Conservation (phyloP, 2,329 filamentous ascomycete genomes). For the Alternaria triticina region DNA sequence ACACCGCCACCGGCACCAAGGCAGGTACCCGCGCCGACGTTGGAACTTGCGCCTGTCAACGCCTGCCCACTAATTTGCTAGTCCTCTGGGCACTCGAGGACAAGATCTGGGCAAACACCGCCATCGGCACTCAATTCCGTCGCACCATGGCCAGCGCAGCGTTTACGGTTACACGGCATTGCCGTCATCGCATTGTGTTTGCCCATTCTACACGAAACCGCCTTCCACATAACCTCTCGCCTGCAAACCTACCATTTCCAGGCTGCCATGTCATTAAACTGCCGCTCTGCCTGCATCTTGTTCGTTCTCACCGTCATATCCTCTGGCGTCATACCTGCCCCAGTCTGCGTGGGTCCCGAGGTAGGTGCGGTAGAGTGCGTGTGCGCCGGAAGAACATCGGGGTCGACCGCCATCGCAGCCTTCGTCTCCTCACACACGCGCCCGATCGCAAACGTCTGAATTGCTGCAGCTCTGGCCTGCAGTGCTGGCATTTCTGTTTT, state of each 20-base stretch:
- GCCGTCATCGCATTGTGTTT: not conserved
- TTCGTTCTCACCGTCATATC: constrained; percentile 25
- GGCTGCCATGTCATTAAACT: constrained; percentile 22
- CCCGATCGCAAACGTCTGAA: constrained; percentile 32
- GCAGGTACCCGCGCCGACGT: constrained; percentile 11
- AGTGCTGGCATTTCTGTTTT: constrained; percentile 29
- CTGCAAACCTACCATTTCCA: constrained; percentile 16
- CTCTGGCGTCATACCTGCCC: constrained; percentile 2
- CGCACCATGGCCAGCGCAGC: not conserved
- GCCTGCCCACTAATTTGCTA: not conserved
- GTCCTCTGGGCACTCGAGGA: not conserved
- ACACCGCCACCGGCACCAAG: not conserved
- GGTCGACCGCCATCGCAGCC: constrained; percentile 29
- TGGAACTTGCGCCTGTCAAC: not conserved
- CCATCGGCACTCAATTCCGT: not conserved
- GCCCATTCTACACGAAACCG: constrained; percentile 8
- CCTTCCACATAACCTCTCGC: constrained; percentile 15
- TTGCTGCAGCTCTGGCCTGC: constrained; percentile 29
- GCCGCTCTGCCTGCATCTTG: constrained; percentile 25
- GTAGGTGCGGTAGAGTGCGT: not conserved
- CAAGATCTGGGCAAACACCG: not conserved
- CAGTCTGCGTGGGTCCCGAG: not conserved
- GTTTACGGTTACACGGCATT: not conserved
- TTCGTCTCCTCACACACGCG: constrained; percentile 40
- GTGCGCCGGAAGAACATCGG: constrained; percentile 7